Percentiles rank a stretch among this genome's conserved stretches.
phyloP scores from a whole-genome alignment of 192 early-diverging fungal genomes.

The Helicostylum pulchrum region DNA sequence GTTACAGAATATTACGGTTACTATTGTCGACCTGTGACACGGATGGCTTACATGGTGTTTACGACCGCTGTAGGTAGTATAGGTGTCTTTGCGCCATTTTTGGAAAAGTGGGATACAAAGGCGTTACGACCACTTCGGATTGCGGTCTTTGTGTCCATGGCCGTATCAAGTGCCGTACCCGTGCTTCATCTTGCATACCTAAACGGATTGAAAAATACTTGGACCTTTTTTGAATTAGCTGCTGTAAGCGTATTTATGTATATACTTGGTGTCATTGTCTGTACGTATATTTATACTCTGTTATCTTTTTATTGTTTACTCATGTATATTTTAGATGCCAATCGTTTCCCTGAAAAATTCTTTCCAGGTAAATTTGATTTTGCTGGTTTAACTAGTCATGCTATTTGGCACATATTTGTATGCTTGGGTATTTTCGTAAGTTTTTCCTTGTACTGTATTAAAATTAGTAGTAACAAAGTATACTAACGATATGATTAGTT shows the following conservation, averaged over 20 bases:
- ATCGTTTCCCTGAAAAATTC: constrained; percentile 59
- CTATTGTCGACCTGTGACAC: constrained; percentile 44
- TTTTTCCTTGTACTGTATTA: no score
- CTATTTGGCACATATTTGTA: constrained; percentile 62
- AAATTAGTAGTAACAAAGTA: no score
- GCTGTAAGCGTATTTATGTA: constrained; percentile 52
- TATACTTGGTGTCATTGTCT: constrained; percentile 55
- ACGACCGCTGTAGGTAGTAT: constrained; percentile 46
- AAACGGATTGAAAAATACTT: constrained; percentile 42
- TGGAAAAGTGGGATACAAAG: constrained; percentile 54
- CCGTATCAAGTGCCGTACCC: constrained; percentile 47
- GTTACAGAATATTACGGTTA: constrained; percentile 59
- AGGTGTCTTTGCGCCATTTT: constrained; percentile 50
- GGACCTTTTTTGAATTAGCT: constrained; percentile 48
- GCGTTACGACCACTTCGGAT: constrained; percentile 52
- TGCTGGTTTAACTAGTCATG: constrained; percentile 56
- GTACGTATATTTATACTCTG: constrained; percentile 16
- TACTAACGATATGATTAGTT: constrained; percentile 21
- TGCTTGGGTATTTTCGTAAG: constrained; percentile 56
- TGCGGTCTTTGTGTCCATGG: constrained; percentile 53
- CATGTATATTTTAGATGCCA: constrained; percentile 38
- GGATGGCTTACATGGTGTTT: constrained; percentile 48
- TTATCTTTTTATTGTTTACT: no score
- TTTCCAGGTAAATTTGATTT: constrained; percentile 59
- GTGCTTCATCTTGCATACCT: constrained; percentile 44